phyloP scores from a whole-genome alignment of 208 protist species.

The Wallacemonas sp. region DNA sequence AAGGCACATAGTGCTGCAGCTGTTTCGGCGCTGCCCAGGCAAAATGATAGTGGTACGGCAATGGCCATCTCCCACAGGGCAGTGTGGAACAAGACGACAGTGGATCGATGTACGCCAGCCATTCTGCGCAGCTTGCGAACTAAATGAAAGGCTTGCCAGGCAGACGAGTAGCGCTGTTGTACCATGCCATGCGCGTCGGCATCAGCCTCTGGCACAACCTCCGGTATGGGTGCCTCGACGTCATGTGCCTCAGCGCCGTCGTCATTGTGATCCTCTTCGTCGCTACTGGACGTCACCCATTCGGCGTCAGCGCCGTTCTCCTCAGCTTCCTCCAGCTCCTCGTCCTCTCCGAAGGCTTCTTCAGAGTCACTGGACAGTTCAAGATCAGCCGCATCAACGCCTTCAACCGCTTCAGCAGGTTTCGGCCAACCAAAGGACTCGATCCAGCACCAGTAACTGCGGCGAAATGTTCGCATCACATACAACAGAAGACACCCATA shows the following conservation, averaged over 20 bases:
- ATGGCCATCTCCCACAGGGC: conserved; percentile 10
- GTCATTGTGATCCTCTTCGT: background rate
- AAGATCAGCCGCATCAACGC: conserved; percentile 2
- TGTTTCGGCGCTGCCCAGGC: conserved; percentile 27
- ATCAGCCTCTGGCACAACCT: background rate
- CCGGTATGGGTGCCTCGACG: background rate
- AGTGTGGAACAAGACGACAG: background rate
- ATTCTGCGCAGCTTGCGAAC: conserved; percentile 5
- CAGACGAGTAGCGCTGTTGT: background rate
- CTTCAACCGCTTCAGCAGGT: background rate
- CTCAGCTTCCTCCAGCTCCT: background rate
- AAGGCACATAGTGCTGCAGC: conserved; percentile 14
- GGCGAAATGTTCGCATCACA: background rate
- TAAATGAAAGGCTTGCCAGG: conserved; percentile 2
- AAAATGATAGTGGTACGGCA: conserved; percentile 22
- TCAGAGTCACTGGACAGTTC: conserved; percentile 4
- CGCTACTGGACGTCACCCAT: conserved; percentile 8
- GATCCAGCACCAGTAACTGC: conserved; percentile 8
- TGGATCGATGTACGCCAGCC: background rate
- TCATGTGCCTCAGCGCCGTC: background rate
- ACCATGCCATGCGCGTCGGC: background rate
- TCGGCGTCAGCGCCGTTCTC: background rate
- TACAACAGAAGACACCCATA: conserved; percentile 3
- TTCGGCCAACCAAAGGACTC: conserved; percentile 6
- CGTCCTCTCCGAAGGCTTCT: background rate